A percentile compares a stretch with the other conserved stretches of the same genome.
Conservation (phyloP, 2,329 filamentous ascomycete genomes). For the Coniochaeta sp. region DNA sequence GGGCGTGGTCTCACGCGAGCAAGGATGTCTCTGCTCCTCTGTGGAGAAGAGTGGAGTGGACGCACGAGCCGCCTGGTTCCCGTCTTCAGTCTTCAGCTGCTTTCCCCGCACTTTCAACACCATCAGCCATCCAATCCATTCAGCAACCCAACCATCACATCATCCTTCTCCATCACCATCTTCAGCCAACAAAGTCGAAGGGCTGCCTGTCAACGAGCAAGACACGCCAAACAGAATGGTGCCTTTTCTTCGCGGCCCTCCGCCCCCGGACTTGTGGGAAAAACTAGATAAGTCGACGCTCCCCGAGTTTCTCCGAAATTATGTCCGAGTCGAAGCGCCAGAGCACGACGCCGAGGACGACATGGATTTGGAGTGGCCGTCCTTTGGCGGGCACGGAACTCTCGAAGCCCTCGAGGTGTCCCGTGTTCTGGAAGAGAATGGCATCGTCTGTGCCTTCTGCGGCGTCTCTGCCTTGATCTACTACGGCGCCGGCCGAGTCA, state of each 20-base stretch:
- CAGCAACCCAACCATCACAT: too few relatives aligned
- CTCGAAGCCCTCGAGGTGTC: background rate
- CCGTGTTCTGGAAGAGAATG: background rate
- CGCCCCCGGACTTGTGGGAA: background rate
- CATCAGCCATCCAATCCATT: too few relatives aligned
- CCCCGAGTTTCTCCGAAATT: background rate
- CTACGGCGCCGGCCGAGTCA: conserved; percentile 1
- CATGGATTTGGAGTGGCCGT: background rate
- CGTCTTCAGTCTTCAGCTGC: too few relatives aligned
- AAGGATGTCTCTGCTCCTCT: too few relatives aligned
- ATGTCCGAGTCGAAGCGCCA: background rate
- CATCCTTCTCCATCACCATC: too few relatives aligned
- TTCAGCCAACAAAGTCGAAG: too few relatives aligned
- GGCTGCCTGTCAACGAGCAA: background rate
- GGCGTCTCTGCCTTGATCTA: background rate
- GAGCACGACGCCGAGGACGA: background rate
- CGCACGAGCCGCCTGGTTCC: too few relatives aligned
- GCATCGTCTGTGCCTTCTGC: background rate
- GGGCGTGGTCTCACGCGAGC: too few relatives aligned
- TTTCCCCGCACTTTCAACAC: too few relatives aligned
- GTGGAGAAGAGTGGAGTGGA: too few relatives aligned
- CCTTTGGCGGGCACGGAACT: background rate
- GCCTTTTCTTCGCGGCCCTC: background rate
- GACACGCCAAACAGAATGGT: background rate
- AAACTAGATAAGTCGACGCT: background rate